phyloP scores from a whole-genome alignment of 495 filamentous ascomycete species.

The Hypomontagnella submonticulosa region DNA sequence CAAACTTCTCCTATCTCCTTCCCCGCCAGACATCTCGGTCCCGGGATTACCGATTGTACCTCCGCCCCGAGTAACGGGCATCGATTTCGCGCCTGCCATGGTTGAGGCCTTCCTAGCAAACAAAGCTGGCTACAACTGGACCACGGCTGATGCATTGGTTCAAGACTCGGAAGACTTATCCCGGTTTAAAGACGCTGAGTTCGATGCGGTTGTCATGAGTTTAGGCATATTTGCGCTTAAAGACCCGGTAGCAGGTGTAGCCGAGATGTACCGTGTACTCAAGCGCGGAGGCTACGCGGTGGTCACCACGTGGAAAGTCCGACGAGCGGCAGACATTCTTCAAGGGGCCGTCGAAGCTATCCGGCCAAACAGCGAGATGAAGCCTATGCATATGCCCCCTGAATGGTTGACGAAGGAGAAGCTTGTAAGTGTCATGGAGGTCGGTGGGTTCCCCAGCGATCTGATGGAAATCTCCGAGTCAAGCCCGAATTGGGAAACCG shows the following conservation, averaged over 20 bases:
- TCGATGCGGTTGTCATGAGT: conserved; percentile 45
- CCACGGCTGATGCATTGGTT: conserved; percentile 28
- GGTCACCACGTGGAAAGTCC: conserved; percentile 49
- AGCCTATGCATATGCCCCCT: conserved; percentile 28
- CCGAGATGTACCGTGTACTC: conserved; percentile 49
- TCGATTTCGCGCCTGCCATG: conserved; percentile 37
- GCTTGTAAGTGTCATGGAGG: conserved; percentile 26
- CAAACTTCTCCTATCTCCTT: conserved; percentile 37
- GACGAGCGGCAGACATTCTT: conserved; percentile 22
- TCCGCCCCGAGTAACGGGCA: conserved; percentile 34
- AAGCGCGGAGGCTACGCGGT: conserved; percentile 47
- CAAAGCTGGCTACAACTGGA: conserved; percentile 29
- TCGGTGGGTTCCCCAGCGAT: conserved; percentile 25
- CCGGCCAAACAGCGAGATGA: conserved; percentile 16
- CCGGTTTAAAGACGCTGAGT: conserved; percentile 36
- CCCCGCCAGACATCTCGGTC: conserved; percentile 24
- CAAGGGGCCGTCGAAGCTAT: conserved; percentile 22
- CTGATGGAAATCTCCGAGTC: conserved; percentile 21
- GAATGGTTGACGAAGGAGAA: conserved; percentile 43
- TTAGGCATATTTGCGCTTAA: conserved; percentile 43
- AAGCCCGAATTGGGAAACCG: conserved; percentile 34
- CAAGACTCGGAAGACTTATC: conserved; percentile 41
- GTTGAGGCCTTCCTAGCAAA: conserved; percentile 34
- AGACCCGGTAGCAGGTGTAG: conserved; percentile 34
- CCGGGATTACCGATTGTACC: conserved; percentile 33